Evolutionary conservation across 495 filamentous ascomycete genomes (phyloP), one percentile per base, ranked within the genome.

Genomic region (Aspergillus bridgeri): DNA sequence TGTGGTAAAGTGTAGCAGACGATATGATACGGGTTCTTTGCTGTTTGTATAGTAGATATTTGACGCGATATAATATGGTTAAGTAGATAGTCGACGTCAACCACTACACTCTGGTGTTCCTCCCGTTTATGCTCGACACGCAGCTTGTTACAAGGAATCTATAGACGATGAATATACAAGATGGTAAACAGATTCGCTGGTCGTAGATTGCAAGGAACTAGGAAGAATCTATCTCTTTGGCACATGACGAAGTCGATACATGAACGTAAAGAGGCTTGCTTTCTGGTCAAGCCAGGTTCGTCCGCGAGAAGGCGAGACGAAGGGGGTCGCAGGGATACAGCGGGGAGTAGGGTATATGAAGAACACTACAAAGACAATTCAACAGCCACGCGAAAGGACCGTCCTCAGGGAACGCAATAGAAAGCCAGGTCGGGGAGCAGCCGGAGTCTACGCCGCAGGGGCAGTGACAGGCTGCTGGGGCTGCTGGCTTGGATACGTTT

Each of bases 371-470:
- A 51, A 50, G 57, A 45, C 7, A 43, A 56, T 25, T 27, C 56
- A 52, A 27, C 29, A 33, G 21, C 38, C 50, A 54, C 38, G 33
- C 33, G 45, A 45, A 58, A 17, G 21, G 29, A 50, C 19, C 24
- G 43, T 46, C 17, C 44, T 57, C 33, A 45, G 24, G 48, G 24
- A 5, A 15, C n/a, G n/a, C n/a, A n/a, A n/a, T n/a, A n/a, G n/a
- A n/a, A n/a, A n/a, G n/a, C n/a, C n/a, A n/a, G n/a, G n/a, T n/a
- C n/a, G n/a, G n/a, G n/a, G n/a, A n/a, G n/a, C n/a, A n/a, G n/a
- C 42, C 21, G 51, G 29, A 25, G 46, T 54, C 58, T 66, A 76
- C 59, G 70, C 73, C 27, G 65, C 69, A 15, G 72, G 67, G n/a
- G 69, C 62, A 5, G 71, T 56, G 43, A 68, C 20, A 57, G 67